These are phyloP conservation scores for Cicer arietinum DNA, from an alignment of 306 rosid species.

Conservation along the genomic window DNA sequence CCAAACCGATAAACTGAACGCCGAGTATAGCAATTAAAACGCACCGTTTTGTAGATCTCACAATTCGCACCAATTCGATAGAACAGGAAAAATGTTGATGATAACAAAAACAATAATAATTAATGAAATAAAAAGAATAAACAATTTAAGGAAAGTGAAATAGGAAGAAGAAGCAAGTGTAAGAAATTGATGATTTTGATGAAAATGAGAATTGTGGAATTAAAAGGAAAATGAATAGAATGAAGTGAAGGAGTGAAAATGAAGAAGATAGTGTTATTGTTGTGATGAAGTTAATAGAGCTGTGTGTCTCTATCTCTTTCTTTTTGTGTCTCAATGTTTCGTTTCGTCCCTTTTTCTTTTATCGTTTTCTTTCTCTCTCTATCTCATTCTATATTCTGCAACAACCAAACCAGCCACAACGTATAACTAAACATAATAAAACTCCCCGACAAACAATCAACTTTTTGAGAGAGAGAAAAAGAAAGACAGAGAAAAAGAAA, in stretches of 20 bases:
- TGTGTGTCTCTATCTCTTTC: conserved; percentile 18
- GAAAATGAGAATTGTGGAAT: background rate
- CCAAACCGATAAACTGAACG: conserved; percentile 64
- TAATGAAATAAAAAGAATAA: background rate
- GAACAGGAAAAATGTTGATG: conserved; percentile 12
- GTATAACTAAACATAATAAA: background rate
- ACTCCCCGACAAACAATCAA: conserved; percentile 8
- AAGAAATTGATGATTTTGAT: background rate
- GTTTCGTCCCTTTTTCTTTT: background rate
- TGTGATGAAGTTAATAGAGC: conserved; percentile 23
- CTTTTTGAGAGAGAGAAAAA: background rate
- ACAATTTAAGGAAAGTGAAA: background rate
- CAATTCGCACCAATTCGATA: background rate
- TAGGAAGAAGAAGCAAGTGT: background rate
- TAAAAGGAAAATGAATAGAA: background rate
- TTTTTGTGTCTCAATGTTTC: conserved; percentile 6
- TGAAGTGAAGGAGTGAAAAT: conserved; percentile 53
- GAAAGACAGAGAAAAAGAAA: background rate
- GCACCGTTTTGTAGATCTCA: conserved; percentile 55
- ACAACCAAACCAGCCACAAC: conserved; percentile 17
- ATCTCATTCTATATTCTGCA: conserved; percentile 6
- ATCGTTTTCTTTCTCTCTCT: background rate
- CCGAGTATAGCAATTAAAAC: conserved; percentile 45
- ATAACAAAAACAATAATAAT: background rate
- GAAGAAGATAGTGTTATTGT: conserved; percentile 19